phyloP scores from a whole-genome alignment of 768 basidiomycete species.

The Wakefieldia striispora region DNA sequence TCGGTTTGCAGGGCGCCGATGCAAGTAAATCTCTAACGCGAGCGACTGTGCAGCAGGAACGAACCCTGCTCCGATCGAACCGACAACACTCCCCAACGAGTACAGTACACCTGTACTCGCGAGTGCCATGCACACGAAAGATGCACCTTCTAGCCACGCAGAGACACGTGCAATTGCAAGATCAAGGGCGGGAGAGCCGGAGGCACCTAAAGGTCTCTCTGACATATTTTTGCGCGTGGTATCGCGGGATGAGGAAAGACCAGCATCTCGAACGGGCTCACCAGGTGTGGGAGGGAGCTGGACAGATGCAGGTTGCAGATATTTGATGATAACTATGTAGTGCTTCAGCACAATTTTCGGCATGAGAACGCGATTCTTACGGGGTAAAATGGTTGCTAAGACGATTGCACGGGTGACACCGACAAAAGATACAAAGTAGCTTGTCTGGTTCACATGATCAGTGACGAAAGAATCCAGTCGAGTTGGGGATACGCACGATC shows the following conservation, averaged over 20 bases:
- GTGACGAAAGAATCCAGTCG: neutral
- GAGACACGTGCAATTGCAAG: constrained; percentile 65
- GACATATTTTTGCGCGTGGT: constrained; percentile 1
- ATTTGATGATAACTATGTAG: constrained; percentile 51
- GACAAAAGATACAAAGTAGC: constrained; percentile 65
- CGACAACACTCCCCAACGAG: constrained; percentile 45
- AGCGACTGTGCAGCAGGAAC: constrained; percentile 68
- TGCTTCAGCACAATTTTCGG: neutral
- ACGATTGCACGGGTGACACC: constrained; percentile 53
- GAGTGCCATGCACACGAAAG: constrained; percentile 50
- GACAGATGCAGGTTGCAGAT: constrained; percentile 43
- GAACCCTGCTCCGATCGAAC: constrained; percentile 62
- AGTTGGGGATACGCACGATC: constrained; percentile 39
- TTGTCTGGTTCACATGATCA: constrained; percentile 43
- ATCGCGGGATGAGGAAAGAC: neutral
- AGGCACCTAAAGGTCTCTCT: neutral
- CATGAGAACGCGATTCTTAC: constrained; percentile 39
- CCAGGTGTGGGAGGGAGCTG: constrained; percentile 11
- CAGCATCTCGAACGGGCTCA: constrained; percentile 15
- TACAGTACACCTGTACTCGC: constrained; percentile 49
- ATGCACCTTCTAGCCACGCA: constrained; percentile 50
- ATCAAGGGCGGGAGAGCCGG: constrained; percentile 58
- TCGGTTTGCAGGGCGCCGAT: constrained; percentile 40
- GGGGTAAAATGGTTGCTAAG: constrained; percentile 56
- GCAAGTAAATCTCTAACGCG: constrained; percentile 62